These are phyloP conservation scores for Cokeromyces recurvatus DNA, from an alignment of 371 early-diverging fungal species.

Conservation along the genomic window DNA sequence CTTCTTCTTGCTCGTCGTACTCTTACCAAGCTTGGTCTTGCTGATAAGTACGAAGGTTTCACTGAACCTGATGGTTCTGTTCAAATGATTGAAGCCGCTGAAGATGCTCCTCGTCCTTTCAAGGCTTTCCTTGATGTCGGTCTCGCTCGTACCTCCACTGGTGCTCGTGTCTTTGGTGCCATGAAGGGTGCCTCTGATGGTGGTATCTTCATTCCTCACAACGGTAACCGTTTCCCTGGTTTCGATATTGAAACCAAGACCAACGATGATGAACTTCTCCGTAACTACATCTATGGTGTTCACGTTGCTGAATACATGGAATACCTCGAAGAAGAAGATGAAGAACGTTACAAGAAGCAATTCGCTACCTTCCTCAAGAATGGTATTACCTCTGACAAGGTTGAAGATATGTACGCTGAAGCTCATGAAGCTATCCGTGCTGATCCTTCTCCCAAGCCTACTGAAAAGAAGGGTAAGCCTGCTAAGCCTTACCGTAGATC, in stretches of 20 bases:
- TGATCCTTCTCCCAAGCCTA: slow-evolving; percentile 72
- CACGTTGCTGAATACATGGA: slow-evolving; percentile 99
- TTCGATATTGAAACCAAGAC: slow-evolving; percentile 88
- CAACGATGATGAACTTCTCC: slow-evolving; percentile 94
- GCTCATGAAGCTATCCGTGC: slow-evolving; percentile 96
- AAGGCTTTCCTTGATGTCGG: slow-evolving; percentile 99
- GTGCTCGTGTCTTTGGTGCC: slow-evolving; percentile 98
- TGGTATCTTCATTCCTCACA: slow-evolving; percentile 99
- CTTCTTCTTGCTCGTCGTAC: slow-evolving; percentile 97
- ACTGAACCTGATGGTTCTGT: slow-evolving; percentile 92
- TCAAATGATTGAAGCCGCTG: slow-evolving; percentile 86
- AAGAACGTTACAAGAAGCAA: slow-evolving; percentile 97
- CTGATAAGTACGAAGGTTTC: slow-evolving; percentile 95
- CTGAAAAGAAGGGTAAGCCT: slow-evolving; percentile 66
- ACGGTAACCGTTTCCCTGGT: slow-evolving; percentile 98
- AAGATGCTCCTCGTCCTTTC: slow-evolving; percentile 97
- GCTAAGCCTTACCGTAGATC: slow-evolving; percentile 62
- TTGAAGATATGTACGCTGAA: slow-evolving; percentile 95
- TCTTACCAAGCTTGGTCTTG: slow-evolving; percentile 93
- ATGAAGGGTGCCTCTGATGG: slow-evolving; percentile 99
- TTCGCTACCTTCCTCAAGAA: slow-evolving; percentile 95
- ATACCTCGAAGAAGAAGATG: slow-evolving; percentile 97
- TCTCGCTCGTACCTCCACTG: slow-evolving; percentile 98
- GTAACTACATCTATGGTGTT: slow-evolving; percentile 98
- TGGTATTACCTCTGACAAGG: slow-evolving; percentile 87